phyloP scores from a whole-genome alignment of 371 early-diverging fungal species.

The Lichtheimia ornata region DNA sequence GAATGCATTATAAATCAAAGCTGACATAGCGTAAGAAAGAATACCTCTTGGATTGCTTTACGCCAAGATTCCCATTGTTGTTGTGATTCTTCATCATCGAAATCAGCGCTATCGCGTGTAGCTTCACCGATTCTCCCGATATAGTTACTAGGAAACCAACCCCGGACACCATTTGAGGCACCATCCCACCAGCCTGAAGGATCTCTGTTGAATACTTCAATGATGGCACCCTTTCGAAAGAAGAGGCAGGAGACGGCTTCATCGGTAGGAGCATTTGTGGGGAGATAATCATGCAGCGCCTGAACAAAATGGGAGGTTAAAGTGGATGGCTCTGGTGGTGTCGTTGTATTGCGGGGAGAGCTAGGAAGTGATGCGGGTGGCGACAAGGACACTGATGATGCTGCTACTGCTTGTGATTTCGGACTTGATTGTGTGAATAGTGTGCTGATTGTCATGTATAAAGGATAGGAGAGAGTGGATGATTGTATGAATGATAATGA shows the following conservation, averaged over 20 bases:
- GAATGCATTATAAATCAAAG: neutral
- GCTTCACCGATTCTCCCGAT: conserved; percentile 49
- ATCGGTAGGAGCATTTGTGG: conserved; percentile 38
- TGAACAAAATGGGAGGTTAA: conserved; percentile 48
- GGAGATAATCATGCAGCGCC: conserved; percentile 50
- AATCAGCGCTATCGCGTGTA: conserved; percentile 33
- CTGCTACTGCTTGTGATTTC: conserved; percentile 1
- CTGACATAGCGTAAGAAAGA: neutral
- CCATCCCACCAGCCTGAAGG: conserved; percentile 61
- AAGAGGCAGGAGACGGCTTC: conserved; percentile 42
- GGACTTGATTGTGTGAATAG: conserved; percentile 5
- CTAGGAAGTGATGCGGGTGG: conserved; percentile 17
- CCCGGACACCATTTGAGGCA: conserved; percentile 40
- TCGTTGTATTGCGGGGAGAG: conserved; percentile 15
- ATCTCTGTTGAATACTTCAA: conserved; percentile 51
- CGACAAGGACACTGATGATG: conserved; percentile 8
- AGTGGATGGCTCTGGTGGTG: conserved; percentile 17
- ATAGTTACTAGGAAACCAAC: conserved; percentile 57
- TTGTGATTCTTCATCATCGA: conserved; percentile 38
- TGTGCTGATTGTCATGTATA: conserved; percentile 1
- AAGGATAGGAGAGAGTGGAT: neutral
- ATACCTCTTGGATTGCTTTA: conserved; percentile 5
- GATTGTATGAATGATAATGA: neutral
- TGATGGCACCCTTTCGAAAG: conserved; percentile 51
- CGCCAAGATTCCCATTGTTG: conserved; percentile 34